Conservation (phyloP, 228 moss, liverwort and hornwort genomes). For the Sphagnum magellanicum region DNA sequence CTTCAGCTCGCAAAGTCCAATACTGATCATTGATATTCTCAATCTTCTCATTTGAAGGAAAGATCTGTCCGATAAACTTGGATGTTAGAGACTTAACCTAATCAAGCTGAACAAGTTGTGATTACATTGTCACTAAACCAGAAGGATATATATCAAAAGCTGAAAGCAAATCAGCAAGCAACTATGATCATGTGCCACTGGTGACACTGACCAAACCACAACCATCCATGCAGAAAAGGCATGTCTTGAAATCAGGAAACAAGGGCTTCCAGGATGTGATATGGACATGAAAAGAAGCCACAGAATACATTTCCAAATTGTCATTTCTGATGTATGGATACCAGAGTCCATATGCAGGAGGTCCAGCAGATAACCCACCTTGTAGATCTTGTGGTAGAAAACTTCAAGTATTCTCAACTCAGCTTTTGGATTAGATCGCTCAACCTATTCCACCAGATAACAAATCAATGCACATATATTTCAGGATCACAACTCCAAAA, state of each 20-base stretch:
- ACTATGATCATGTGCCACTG: not conserved
- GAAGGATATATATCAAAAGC: not conserved
- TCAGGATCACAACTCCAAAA: no score
- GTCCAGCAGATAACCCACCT: slow-evolving; percentile 31
- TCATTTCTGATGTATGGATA: no score
- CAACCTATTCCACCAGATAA: slow-evolving; percentile 38
- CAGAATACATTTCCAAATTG: no score
- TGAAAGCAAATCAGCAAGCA: not conserved
- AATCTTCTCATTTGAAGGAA: slow-evolving; percentile 85
- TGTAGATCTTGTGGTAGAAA: slow-evolving; percentile 91
- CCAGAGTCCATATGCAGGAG: no score
- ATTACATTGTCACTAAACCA: not conserved
- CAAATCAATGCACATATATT: not conserved
- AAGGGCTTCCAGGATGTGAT: not conserved
- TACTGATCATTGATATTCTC: slow-evolving; percentile 98
- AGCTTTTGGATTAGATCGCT: slow-evolving; percentile 61
- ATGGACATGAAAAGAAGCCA: not conserved
- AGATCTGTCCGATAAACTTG: slow-evolving; percentile 39
- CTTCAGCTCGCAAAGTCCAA: slow-evolving; percentile 98
- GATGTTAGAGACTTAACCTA: not conserved
- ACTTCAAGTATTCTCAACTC: slow-evolving; percentile 89
- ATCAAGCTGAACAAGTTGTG: not conserved
- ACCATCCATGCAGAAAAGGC: not conserved
- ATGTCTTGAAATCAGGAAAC: not conserved
- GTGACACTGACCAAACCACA: not conserved